phyloP scores from a whole-genome alignment of 2,329 filamentous ascomycete genomes.

The Alternaria alternata region DNA sequence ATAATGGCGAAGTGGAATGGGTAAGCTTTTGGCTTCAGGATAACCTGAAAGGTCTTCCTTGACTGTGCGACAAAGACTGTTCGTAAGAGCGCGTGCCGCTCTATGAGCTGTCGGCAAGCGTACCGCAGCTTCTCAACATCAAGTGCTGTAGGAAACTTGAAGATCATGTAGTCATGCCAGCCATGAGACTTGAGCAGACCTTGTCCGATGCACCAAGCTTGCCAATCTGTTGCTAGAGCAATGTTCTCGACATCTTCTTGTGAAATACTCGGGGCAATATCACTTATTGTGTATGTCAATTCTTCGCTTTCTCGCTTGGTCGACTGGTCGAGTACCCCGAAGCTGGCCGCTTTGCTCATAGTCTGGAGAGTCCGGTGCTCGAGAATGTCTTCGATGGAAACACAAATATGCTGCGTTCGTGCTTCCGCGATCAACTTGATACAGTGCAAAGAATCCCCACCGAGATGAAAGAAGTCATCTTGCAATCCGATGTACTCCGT shows the following conservation, averaged over 20 bases:
- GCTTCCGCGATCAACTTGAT: slow-evolving; percentile 11
- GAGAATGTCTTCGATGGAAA: slow-evolving; percentile 5
- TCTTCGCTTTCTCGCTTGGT: not conserved
- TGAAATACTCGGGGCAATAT: not conserved
- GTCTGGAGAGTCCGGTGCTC: slow-evolving; percentile 1
- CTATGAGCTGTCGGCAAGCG: slow-evolving; percentile 4
- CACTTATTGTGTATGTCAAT: not conserved
- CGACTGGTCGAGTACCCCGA: not conserved
- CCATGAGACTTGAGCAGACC: slow-evolving; percentile 10
- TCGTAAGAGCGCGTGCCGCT: not conserved
- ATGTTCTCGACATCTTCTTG: slow-evolving; percentile 2
- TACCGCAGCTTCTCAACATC: not conserved
- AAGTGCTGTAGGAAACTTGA: slow-evolving; percentile 2
- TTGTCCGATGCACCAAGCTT: slow-evolving; percentile 8
- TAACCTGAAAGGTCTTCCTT: slow-evolving; percentile 7
- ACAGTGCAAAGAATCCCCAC: slow-evolving; percentile 8
- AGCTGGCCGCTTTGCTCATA: slow-evolving; percentile 8
- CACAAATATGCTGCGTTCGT: not conserved
- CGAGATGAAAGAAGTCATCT: slow-evolving; percentile 7
- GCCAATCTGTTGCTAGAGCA: slow-evolving; percentile 8
- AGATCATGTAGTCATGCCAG: slow-evolving; percentile 14
- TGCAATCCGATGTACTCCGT: slow-evolving; percentile 6
- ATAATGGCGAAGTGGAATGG: slow-evolving; percentile 3
- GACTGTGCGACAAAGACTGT: slow-evolving; percentile 3
- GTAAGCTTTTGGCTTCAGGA: not conserved